These are phyloP conservation scores for Dactylonectria estremocensis DNA, from an alignment of 2,329 filamentous ascomycete species.

Conservation along the genomic window DNA sequence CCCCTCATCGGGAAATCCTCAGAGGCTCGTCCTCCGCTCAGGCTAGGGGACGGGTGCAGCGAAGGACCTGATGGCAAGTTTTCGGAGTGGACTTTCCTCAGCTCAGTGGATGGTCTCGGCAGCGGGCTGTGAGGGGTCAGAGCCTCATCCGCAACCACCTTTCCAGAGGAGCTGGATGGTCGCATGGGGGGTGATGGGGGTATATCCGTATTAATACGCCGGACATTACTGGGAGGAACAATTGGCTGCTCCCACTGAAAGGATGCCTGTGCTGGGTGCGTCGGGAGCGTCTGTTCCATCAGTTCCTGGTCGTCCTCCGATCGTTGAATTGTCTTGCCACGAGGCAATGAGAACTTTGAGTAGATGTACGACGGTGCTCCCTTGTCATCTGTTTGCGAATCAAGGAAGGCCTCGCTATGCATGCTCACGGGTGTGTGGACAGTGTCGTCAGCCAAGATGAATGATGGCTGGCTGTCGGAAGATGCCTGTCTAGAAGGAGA, in stretches of 20 bases:
- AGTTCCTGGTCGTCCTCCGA: constrained; percentile 72
- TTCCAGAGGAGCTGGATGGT: constrained; percentile 70
- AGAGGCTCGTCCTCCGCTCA: constrained; percentile 60
- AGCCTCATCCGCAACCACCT: constrained; percentile 56
- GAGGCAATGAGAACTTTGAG: constrained; percentile 85
- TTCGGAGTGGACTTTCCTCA: constrained; percentile 66
- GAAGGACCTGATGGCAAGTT: constrained; percentile 55
- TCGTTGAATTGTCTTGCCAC: constrained; percentile 84
- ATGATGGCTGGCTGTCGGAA: constrained; percentile 77
- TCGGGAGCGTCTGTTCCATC: constrained; percentile 49
- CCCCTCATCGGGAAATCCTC: constrained; percentile 64
- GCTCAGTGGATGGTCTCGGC: constrained; percentile 64
- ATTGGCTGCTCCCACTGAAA: constrained; percentile 76
- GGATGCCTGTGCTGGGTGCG: constrained; percentile 60
- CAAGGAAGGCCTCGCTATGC: constrained; percentile 78
- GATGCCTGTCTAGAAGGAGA: constrained; percentile 74
- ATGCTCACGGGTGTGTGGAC: constrained; percentile 81
- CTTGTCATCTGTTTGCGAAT: constrained; percentile 64
- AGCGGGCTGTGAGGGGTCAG: constrained; percentile 50
- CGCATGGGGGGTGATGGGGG: constrained; percentile 75
- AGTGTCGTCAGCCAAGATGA: constrained; percentile 75
- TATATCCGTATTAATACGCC: constrained; percentile 61
- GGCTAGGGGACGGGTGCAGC: constrained; percentile 61
- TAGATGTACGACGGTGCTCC: constrained; percentile 85
- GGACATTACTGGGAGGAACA: constrained; percentile 58